Evolutionary conservation across 148 eudicot species (phyloP), one percentile per base, ranked within the genome.

Genomic region (Rhododendron ovatum): DNA sequence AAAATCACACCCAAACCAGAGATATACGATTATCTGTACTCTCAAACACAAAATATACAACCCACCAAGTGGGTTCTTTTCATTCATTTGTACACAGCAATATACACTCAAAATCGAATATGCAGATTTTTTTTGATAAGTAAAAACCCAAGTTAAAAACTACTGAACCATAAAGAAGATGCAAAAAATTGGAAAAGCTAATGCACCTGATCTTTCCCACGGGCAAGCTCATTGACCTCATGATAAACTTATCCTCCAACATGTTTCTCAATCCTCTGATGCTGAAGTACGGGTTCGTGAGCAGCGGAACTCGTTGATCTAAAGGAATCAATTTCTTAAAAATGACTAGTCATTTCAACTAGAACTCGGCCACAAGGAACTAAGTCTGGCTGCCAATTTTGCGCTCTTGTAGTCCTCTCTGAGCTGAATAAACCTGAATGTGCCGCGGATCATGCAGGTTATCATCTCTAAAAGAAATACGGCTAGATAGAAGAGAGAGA

Each of bases 401-500:
- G 99, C 98, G 81, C 98, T 94, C 89, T 95, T 96, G 90, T 93
- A 96, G 90, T 96, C 99, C 82, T 95, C 99, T 53, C 99, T 90
- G 15, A 96, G 95, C 86, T 96, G 94, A 87, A 96, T 95, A 89
- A 96, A 96, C 92, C 99, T 96, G 94, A 86, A 86, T 78, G 82
- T 57, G 53, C 67, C 83, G 18, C 41, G 37, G 81, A 48, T 82
- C 18, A 17, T 53, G 77, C 67, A 6, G n/a, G n/a, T 65, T 63
- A 50, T 9, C 63, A 51, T 84, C 50, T 35, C 24, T 84, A 24
- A 13, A n/a, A 4, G 67, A n/a, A 28, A 7, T 10, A 74, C 24
- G n/a, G 7, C 78, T 39, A 45, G 28, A 74, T 47, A 61, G 69
- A 50, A 33, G 17, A 18, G 20, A 43, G 47, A 69, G 15, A 33